These are phyloP conservation scores for Picochlorum sp. DNA, from an alignment of 139 green algal genomes.

Conservation along the genomic window DNA sequence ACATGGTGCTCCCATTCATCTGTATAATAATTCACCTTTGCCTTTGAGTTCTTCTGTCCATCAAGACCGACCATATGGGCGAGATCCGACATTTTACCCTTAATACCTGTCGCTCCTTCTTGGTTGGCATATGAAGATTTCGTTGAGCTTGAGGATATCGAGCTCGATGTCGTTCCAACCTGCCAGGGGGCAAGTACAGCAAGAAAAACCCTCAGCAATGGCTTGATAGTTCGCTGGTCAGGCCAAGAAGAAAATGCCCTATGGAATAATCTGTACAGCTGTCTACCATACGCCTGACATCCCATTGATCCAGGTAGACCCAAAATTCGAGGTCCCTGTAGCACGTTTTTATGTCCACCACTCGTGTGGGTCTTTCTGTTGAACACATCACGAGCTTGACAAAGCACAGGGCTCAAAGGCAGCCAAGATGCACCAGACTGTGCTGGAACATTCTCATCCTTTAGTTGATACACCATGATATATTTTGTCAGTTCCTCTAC, in stretches of 20 bases:
- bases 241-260: constrained; percentile 57
- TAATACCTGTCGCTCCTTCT: constrained; percentile 9
- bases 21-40: constrained; percentile 17
- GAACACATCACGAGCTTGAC: not conserved
- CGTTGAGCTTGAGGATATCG: not conserved
- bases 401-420: constrained; percentile 15
- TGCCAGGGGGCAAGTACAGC: constrained; percentile 51
- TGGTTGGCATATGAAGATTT: not conserved
- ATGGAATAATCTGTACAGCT: constrained; percentile 60
- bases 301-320: constrained; percentile 18
- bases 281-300: constrained; percentile 44
- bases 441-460: constrained; percentile 20
- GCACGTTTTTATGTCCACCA: not conserved
- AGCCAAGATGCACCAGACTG: constrained; percentile 48
- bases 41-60: constrained; percentile 1
- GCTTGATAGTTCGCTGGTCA: constrained; percentile 33
- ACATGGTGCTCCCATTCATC: constrained; percentile 62
- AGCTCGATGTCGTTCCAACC: not conserved
- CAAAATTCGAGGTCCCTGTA: not conserved
- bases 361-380: not conserved
- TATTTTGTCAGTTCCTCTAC: constrained; percentile 48
- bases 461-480: constrained; percentile 16
- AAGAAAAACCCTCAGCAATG: constrained; percentile 53
- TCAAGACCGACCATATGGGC: constrained; percentile 21
- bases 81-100: constrained; percentile 21